Percentiles rank a stretch among this genome's conserved stretches.
Conservation (phyloP, 1,284 basidiomycete genomes). For the Fistulinella staudtii region DNA sequence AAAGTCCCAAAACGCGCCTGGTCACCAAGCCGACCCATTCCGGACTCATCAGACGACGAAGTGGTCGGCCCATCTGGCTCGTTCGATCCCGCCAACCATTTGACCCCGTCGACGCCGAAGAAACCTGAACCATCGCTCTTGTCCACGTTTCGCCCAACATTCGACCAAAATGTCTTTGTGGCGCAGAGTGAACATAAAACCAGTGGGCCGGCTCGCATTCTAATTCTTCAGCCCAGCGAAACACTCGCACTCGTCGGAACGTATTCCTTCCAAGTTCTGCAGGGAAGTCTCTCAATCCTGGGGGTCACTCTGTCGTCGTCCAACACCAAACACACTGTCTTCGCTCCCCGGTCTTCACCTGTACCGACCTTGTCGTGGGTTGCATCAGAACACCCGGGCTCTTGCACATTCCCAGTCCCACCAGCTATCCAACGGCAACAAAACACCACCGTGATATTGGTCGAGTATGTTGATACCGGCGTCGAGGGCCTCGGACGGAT, state of each 20-base stretch:
- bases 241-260: conserved; percentile 58
- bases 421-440: conserved; percentile 12
- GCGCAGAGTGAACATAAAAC: conserved; percentile 1
- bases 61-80: conserved; percentile 21
- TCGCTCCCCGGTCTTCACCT: conserved; percentile 64
- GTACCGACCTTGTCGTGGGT: conserved; percentile 49
- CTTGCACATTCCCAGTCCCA: conserved; percentile 13
- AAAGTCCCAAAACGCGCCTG: conserved; percentile 37
- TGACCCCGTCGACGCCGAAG: not conserved
- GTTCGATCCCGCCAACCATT: no score
- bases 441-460: conserved; percentile 42
- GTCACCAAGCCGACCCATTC: conserved; percentile 50
- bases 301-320: conserved; percentile 49
- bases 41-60: conserved; percentile 48
- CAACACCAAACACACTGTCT: conserved; percentile 43
- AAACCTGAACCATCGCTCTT: conserved; percentile 5
- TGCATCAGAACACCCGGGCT: conserved; percentile 21
- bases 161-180: conserved; percentile 10
- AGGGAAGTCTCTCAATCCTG: conserved; percentile 49
- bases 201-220: conserved; percentile 26
- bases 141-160: conserved; percentile 21
- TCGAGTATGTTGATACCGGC: conserved; percentile 52
- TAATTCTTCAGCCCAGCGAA: conserved; percentile 44
- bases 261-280: conserved; percentile 51
- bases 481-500: conserved; percentile 63